phyloP scores from a whole-genome alignment of 805 yeast species.

The Candida caryicola region DNA sequence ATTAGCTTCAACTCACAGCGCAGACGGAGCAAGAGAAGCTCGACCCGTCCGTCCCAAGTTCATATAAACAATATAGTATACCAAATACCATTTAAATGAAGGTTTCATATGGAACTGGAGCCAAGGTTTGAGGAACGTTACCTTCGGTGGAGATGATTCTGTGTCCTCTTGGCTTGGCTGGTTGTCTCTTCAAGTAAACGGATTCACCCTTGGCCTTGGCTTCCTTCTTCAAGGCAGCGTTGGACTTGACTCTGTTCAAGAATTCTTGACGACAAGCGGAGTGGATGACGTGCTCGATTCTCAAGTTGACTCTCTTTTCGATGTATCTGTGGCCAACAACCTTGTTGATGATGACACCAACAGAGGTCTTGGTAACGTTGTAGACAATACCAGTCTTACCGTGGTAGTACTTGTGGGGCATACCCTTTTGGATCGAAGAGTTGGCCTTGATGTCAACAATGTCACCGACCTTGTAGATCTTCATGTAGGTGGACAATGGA shows the following conservation, averaged over 20 bases:
- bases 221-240: conserved; percentile 89
- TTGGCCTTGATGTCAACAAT: conserved; percentile 99
- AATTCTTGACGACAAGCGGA: conserved; percentile 99
- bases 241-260: conserved; percentile 95
- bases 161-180: conserved; percentile 95
- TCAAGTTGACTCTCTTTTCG: conserved; percentile 97
- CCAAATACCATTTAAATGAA: conserved; percentile 67
- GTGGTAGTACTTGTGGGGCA: conserved; percentile 99
- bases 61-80: conserved; percentile 4
- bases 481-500: conserved; percentile 94
- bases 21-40: conserved; percentile 2
- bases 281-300: conserved; percentile 99
- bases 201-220: conserved; percentile 93
- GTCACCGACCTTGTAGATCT: conserved; percentile 98
- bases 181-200: conserved; percentile 95
- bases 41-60: conserved; percentile 3
- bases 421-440: conserved; percentile 99
- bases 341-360: conserved; percentile 98
- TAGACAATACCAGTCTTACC: conserved; percentile 99
- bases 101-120: conserved; percentile 99
- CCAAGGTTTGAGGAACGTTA: conserved; percentile 92
- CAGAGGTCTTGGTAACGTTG: conserved; percentile 98
- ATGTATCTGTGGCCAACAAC: conserved; percentile 98
- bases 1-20: conserved; percentile 7
- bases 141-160: conserved; percentile 78